Evolutionary conservation across 2,329 filamentous ascomycete species (phyloP).

Genomic region (Exophiala calicioides): DNA sequence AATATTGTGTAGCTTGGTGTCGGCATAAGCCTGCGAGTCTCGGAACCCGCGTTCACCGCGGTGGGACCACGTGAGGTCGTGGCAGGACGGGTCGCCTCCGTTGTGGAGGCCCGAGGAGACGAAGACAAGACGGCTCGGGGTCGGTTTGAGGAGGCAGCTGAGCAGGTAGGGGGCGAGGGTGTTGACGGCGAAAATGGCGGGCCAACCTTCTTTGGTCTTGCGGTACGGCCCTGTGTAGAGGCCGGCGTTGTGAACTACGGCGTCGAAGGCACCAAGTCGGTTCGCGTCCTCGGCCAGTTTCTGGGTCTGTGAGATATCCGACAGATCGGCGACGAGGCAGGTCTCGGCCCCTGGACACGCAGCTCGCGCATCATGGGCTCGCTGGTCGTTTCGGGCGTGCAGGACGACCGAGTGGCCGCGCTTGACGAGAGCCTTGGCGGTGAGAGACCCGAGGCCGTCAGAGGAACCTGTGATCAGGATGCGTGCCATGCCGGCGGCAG

Average conservation of each 20-base stretch:
- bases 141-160: conserved; percentile 50
- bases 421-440: conserved; percentile 52
- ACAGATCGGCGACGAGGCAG: conserved; percentile 56
- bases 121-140: conserved; percentile 54
- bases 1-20: conserved; percentile 59
- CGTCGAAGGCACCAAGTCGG: conserved; percentile 53
- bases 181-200: conserved; percentile 57
- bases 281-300: conserved; percentile 55
- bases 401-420: conserved; percentile 58
- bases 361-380: conserved; percentile 51
- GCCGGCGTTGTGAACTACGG: conserved; percentile 61
- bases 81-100: conserved; percentile 42
- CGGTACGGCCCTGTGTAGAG: conserved; percentile 44
- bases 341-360: conserved; percentile 54
- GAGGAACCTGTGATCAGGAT: conserved; percentile 60
- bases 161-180: conserved; percentile 60
- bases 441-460: conserved; percentile 57
- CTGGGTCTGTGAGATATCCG: conserved; percentile 54
- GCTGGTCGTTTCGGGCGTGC: conserved; percentile 58
- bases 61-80: conserved; percentile 40
- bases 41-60: conserved; percentile 31
- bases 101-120: conserved; percentile 55
- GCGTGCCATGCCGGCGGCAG: conserved; percentile 43
- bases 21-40: conserved; percentile 50
- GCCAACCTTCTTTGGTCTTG: conserved; percentile 49